Percentiles rank a stretch among this genome's conserved stretches.
phyloP scores from a whole-genome alignment of 139 green algal species.

The Asterochloris sp. region DNA sequence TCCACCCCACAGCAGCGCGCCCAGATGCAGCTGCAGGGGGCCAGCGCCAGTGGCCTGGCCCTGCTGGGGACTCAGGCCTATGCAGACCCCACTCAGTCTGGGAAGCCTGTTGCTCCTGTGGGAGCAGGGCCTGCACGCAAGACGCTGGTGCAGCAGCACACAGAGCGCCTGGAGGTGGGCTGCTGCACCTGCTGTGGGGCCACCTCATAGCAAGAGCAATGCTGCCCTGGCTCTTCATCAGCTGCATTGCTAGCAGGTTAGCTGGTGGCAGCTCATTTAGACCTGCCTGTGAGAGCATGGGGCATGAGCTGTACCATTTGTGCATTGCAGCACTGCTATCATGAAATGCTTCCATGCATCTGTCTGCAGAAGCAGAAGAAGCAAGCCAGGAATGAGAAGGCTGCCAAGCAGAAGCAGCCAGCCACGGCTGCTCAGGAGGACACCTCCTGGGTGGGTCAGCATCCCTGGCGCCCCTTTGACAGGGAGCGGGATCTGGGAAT shows the following conservation, averaged over 20 bases:
- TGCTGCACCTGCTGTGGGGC: too few species aligned
- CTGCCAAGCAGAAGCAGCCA: constrained; percentile 8
- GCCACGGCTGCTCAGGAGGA: background rate
- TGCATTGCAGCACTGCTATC: background rate
- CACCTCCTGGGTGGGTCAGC: constrained; percentile 21
- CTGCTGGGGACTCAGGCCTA: background rate
- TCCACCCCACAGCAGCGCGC: constrained; percentile 52
- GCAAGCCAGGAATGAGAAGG: constrained; percentile 29
- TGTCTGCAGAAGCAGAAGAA: constrained; percentile 35
- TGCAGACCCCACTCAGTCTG: constrained; percentile 4
- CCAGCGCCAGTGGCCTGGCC: background rate
- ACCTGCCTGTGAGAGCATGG: background rate
- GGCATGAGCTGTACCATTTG: background rate
- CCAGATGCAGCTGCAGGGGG: constrained; percentile 29
- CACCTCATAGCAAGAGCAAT: too few species aligned
- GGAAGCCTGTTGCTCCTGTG: constrained; percentile 17
- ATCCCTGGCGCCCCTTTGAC: constrained; percentile 74
- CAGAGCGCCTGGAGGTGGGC: constrained; percentile 29
- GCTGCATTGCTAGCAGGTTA: too few species aligned
- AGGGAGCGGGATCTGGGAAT: constrained; percentile 67
- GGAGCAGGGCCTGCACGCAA: constrained; percentile 50
- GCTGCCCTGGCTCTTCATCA: too few species aligned
- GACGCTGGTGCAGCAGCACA: constrained; percentile 70
- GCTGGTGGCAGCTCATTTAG: too few species aligned
- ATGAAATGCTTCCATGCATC: background rate